Conservation (phyloP, 2,329 filamentous ascomycete genomes). For the Torrubiella hemipterigena region DNA sequence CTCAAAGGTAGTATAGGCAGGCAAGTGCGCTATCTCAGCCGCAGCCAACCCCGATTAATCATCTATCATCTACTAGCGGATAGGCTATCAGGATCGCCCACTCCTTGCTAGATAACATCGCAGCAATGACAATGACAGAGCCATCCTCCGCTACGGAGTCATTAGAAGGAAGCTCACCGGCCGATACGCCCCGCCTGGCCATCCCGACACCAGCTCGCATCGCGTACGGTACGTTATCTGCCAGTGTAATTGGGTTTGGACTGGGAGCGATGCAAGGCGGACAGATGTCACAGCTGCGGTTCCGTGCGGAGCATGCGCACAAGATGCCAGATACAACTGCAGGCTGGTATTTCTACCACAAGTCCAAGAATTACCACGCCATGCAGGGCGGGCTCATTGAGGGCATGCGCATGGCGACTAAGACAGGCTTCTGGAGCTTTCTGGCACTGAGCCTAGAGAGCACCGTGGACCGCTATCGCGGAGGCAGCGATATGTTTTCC, state of each 20-base stretch:
- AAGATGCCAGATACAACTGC: slow-evolving; percentile 70
- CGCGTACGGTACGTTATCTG: slow-evolving; percentile 48
- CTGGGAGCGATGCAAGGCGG: slow-evolving; percentile 64
- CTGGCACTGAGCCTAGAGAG: slow-evolving; percentile 76
- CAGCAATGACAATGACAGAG: no score
- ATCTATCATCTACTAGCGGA: no score
- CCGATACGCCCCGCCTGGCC: slow-evolving; percentile 34
- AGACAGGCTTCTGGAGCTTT: slow-evolving; percentile 59
- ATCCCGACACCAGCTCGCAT: slow-evolving; percentile 55
- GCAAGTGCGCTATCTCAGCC: no score
- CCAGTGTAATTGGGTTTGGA: slow-evolving; percentile 55
- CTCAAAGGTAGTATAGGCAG: no score
- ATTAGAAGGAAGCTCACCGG: no score
- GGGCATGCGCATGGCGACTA: slow-evolving; percentile 61
- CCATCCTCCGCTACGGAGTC: no score
- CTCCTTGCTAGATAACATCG: no score
- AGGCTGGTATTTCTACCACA: slow-evolving; percentile 98
- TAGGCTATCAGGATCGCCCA: no score
- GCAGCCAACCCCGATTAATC: no score
- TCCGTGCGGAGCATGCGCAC: slow-evolving; percentile 93
- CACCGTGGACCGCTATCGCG: slow-evolving; percentile 63
- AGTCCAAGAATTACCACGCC: slow-evolving; percentile 88
- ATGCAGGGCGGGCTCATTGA: slow-evolving; percentile 68
- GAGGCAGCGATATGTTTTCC: slow-evolving; percentile 63
- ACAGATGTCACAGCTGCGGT: slow-evolving; percentile 64